Conservation (phyloP, 352 stramenopile species). For the Pythium coloratum region DNA sequence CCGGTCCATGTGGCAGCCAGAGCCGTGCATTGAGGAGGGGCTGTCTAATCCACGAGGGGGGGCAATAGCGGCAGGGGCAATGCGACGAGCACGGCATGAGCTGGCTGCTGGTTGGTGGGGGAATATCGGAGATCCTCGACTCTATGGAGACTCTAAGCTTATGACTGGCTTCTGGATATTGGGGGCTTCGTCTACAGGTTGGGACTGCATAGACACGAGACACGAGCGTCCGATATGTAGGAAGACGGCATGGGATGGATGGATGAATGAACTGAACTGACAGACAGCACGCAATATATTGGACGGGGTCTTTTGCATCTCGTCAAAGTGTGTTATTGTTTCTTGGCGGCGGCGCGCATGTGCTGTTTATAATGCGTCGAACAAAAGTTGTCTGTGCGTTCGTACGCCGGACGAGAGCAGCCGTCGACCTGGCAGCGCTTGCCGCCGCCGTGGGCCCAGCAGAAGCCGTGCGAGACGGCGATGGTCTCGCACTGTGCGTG, state of each 20-base stretch:
- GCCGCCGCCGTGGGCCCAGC: slow-evolving; percentile 39
- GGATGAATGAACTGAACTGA: neutral
- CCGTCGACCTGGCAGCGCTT: slow-evolving; percentile 51
- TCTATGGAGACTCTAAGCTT: too few relatives aligned
- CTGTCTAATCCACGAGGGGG: neutral
- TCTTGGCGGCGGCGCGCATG: neutral
- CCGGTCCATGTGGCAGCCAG: neutral
- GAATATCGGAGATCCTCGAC: too few relatives aligned
- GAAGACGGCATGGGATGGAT: too few relatives aligned
- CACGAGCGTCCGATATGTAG: too few relatives aligned
- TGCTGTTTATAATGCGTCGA: neutral
- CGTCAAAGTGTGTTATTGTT: neutral
- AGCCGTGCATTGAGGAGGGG: neutral
- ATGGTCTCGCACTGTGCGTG: slow-evolving; percentile 54
- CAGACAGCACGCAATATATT: neutral
- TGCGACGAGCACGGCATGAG: too few relatives aligned
- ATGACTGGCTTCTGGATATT: too few relatives aligned
- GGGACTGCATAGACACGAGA: too few relatives aligned
- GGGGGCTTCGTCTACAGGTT: too few relatives aligned
- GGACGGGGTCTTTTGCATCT: neutral
- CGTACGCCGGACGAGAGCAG: slow-evolving; percentile 57
- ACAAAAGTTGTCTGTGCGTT: slow-evolving; percentile 48
- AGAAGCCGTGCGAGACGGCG: slow-evolving; percentile 49
- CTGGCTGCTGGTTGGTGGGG: too few relatives aligned
- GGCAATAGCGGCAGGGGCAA: too few relatives aligned